Evolutionary conservation across 2,329 filamentous ascomycete species (phyloP).

Genomic region (Penicillium sp.): DNA sequence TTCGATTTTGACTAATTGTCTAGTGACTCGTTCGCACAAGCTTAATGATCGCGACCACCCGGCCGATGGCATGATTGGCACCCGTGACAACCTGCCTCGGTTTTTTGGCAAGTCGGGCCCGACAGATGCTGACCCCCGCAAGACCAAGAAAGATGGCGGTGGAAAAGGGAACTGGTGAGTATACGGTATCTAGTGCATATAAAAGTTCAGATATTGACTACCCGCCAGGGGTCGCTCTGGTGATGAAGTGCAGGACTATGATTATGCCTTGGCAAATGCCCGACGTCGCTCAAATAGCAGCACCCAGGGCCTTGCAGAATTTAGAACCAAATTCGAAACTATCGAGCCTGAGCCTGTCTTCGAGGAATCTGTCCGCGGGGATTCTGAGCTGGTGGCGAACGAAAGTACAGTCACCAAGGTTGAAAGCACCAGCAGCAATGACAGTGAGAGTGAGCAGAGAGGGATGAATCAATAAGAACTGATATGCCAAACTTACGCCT

Average conservation of each 20-base stretch:
- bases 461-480: conserved; percentile 7
- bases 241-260: conserved; percentile 78
- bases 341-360: conserved; percentile 88
- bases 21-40: conserved; percentile 98
- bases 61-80: conserved; percentile 67
- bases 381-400: conserved; percentile 47
- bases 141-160: conserved; percentile 93
- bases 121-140: conserved; percentile 78
- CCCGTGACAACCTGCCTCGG: conserved; percentile 75
- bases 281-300: conserved; percentile 93
- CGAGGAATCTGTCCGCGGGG: conserved; percentile 78
- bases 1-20: conserved; percentile 1
- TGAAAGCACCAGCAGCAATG: conserved; percentile 45
- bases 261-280: conserved; percentile 78
- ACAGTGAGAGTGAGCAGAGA: conserved; percentile 21
- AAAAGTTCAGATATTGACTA: conserved; percentile 4
- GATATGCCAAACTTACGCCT: not conserved
- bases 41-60: conserved; percentile 89
- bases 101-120: conserved; percentile 90
- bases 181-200: not conserved
- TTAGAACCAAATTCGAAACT: conserved; percentile 96
- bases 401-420: conserved; percentile 21
- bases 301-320: conserved; percentile 68
- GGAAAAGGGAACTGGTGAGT: conserved; percentile 92
- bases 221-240: conserved; percentile 71